These are phyloP conservation scores for Mayamaea pseudoterrestris DNA, from an alignment of 108 stramenopile species.

Conservation along the genomic window DNA sequence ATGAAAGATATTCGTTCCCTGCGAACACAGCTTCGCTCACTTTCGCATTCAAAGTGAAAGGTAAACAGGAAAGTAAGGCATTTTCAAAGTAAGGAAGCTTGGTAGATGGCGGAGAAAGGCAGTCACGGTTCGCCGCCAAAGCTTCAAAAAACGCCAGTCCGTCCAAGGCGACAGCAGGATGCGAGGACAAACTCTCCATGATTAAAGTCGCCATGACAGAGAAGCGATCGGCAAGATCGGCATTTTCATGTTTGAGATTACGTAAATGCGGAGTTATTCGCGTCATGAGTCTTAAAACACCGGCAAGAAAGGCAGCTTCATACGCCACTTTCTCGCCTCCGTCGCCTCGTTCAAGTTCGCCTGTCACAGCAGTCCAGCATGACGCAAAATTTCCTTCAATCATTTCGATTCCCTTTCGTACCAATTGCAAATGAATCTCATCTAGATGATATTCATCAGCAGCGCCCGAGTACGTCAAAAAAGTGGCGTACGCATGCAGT, in stretches of 20 bases:
- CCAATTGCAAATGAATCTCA: constrained; percentile 33
- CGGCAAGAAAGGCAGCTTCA: constrained; percentile 47
- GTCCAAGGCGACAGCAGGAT: constrained; percentile 54
- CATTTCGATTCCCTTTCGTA: constrained; percentile 55
- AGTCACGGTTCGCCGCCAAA: constrained; percentile 16
- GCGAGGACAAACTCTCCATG: constrained; percentile 25
- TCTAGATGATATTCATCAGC: constrained; percentile 7
- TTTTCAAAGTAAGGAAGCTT: constrained; percentile 38
- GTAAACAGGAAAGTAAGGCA: constrained; percentile 35
- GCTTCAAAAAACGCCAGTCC: constrained; percentile 70
- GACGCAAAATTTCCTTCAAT: constrained; percentile 64
- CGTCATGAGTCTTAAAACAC: constrained; percentile 69
- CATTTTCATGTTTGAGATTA: constrained; percentile 26
- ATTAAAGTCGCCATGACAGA: constrained; percentile 44
- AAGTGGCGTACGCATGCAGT: constrained; percentile 55
- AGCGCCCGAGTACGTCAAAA: constrained; percentile 53
- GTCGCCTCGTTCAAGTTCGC: constrained; percentile 40
- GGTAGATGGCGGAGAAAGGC: constrained; percentile 18
- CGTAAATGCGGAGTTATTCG: constrained; percentile 42
- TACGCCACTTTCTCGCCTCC: constrained; percentile 48
- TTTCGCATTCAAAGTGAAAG: constrained; percentile 2
- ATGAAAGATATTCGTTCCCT: too few relatives aligned
- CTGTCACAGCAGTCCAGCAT: constrained; percentile 53
- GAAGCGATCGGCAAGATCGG: constrained; percentile 43
- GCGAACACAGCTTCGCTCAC: too few relatives aligned